Conservation (phyloP, 129 eudicot species). For the Helianthus tuberosus region DNA sequence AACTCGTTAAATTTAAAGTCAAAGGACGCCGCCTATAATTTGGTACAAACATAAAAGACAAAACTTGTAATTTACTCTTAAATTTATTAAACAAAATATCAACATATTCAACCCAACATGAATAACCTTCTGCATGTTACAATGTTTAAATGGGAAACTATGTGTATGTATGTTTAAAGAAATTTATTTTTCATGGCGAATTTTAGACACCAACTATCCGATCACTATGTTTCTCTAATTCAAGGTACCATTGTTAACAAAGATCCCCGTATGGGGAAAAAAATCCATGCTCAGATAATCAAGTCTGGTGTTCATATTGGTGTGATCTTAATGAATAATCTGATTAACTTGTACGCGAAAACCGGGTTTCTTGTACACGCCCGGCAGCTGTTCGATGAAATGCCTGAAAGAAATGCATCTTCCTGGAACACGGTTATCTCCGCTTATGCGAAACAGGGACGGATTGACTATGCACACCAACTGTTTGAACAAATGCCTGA, state of each 20-base stretch:
- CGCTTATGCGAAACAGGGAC: constrained; percentile 72
- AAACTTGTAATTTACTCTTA: no score
- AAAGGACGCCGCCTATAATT: no score
- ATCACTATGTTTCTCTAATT: constrained; percentile 56
- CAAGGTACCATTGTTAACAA: constrained; percentile 52
- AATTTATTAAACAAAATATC: no score
- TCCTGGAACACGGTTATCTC: constrained; percentile 79
- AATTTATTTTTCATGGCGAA: constrained; percentile 16
- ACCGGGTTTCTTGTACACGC: constrained; percentile 52
- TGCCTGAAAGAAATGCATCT: constrained; percentile 59
- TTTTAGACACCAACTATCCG: constrained; percentile 29
- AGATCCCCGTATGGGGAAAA: constrained; percentile 40
- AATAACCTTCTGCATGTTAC: no score
- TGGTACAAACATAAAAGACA: no score
- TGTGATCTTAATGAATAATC: constrained; percentile 57
- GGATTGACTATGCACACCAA: constrained; percentile 37
- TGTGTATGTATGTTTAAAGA: background rate
- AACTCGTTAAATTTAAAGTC: no score
- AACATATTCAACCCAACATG: no score
- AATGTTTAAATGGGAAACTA: no score
- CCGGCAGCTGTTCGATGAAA: constrained; percentile 56
- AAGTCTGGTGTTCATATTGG: constrained; percentile 68
- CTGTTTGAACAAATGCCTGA: constrained; percentile 62
- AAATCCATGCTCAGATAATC: constrained; percentile 56
- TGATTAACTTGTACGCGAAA: constrained; percentile 64